Percentiles rank a stretch among this genome's conserved stretches.
Conservation (phyloP, 768 basidiomycete genomes). For the Kockovaella imperatae region DNA sequence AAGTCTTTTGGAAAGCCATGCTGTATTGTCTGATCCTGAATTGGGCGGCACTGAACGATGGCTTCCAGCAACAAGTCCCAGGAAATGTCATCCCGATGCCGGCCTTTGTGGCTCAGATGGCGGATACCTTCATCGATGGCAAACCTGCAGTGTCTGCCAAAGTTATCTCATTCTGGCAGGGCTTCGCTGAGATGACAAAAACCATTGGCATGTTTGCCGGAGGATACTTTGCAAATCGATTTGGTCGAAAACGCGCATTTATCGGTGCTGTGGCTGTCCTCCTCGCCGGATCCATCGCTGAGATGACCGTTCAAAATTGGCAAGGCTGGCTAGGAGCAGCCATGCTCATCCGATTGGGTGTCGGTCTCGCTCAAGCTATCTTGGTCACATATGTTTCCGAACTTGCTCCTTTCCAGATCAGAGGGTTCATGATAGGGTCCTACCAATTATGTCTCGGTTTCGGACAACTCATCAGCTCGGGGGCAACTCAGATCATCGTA, state of each 20-base stretch:
- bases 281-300: constrained; percentile 14
- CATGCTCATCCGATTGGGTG: constrained; percentile 12
- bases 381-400: constrained; percentile 21
- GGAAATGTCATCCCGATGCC: constrained; percentile 19
- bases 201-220: constrained; percentile 21
- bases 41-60: constrained; percentile 20
- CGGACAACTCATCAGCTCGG: constrained; percentile 15
- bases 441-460: constrained; percentile 12
- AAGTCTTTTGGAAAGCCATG: constrained; percentile 15
- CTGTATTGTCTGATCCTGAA: constrained; percentile 13
- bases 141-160: constrained; percentile 12
- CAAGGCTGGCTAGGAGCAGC: constrained; percentile 13
- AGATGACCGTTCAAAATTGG: constrained; percentile 15
- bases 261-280: constrained; percentile 10
- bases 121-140: constrained; percentile 15
- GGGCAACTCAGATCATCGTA: constrained; percentile 11
- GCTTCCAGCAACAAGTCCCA: constrained; percentile 17
- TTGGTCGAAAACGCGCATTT: constrained; percentile 17
- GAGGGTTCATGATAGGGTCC: constrained; percentile 17
- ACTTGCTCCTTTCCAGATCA: constrained; percentile 19
- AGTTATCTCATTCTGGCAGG: constrained; percentile 19
- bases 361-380: constrained; percentile 18
- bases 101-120: constrained; percentile 13
- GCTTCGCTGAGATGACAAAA: constrained; percentile 21
- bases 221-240: constrained; percentile 8